Base-by-base conservation (phyloP, 805 yeast species). In the Isabelozyma rhagii region DNA sequence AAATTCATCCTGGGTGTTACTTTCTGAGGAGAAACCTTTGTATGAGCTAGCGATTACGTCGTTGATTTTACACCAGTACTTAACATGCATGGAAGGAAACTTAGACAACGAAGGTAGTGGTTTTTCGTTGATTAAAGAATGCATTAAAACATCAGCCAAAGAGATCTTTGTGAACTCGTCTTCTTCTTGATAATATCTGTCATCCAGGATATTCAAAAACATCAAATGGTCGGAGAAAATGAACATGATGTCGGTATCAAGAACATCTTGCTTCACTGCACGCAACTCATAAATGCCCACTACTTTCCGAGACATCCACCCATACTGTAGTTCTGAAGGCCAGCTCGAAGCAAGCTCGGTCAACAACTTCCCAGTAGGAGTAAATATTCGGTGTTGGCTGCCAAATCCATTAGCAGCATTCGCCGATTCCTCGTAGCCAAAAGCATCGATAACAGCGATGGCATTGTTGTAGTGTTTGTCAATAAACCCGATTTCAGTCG, bases 361-460 rank as follows among this genome's bases (percentile, higher is more conserved):
- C 45, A 93, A 69, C 3, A 93, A 77, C 63, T 90, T 91, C 0
- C 97, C 97, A 0, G 96, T 85, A 2, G 97, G 97, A 0, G 97
- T 92, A 63, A 91, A 88, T 0, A 90, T 83, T 54, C 97, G 57
- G 17, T 50, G 52, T 71, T 47, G 83, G 74, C 51, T 78, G 39
- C 51, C 59, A 39, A 46, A 36, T 10, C 18, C 27, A n/a, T 47
- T 41, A 25, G 51, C 51, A 14, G 17, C 3, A 50, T 55, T 39
- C 74, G 72, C 46, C 75, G 11, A 10, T 27, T 43, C 38, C 8
- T 25, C 17, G 21, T 74, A 79, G 1, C 93, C 97, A 71, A 91
- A 92, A 0, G 97, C 87, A 57, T 89, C 88, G 18, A 91, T 85
- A 0, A 91, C 84, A 28, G 79, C 81, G 3, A 80, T 64, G 2